These are phyloP conservation scores for Solanum gandarillasii DNA, from an alignment of 257 asterid genomes.

Conservation along the genomic window DNA sequence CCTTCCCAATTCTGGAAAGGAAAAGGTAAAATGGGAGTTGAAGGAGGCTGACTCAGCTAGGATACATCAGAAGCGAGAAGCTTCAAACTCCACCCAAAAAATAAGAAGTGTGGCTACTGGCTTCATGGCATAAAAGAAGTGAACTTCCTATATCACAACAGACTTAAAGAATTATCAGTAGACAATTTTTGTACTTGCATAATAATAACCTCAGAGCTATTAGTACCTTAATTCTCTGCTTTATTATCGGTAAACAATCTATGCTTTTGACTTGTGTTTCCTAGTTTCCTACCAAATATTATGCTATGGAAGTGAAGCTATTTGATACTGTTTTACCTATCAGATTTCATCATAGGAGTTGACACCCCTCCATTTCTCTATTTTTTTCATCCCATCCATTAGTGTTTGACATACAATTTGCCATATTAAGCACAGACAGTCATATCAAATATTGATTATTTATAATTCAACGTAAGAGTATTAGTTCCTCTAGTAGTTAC, in stretches of 20 bases:
- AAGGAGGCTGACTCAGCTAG: not conserved
- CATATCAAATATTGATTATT: not conserved
- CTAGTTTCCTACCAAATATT: not conserved
- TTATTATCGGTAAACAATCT: not conserved
- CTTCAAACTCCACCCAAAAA: not conserved
- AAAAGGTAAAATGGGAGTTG: not conserved
- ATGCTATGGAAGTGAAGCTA: not conserved
- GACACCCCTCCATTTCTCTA: not conserved
- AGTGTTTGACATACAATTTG: not conserved
- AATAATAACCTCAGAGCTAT: not conserved
- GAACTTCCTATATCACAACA: not conserved
- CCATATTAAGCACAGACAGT: not conserved
- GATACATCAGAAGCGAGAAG: not conserved
- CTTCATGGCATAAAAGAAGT: not conserved
- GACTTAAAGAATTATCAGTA: not conserved
- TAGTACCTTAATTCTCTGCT: not conserved
- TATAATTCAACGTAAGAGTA: rapidly evolving
- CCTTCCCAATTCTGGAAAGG: not conserved
- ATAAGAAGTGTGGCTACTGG: not conserved
- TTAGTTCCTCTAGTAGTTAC: not conserved
- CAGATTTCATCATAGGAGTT: not conserved
- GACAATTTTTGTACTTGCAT: not conserved
- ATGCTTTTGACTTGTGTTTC: not conserved
- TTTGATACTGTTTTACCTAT: not conserved
- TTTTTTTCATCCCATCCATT: not conserved